A percentile compares a stretch with the other conserved stretches of the same genome.
phyloP scores from a whole-genome alignment of 805 yeast species.

The Yarrowia alimentaria region DNA sequence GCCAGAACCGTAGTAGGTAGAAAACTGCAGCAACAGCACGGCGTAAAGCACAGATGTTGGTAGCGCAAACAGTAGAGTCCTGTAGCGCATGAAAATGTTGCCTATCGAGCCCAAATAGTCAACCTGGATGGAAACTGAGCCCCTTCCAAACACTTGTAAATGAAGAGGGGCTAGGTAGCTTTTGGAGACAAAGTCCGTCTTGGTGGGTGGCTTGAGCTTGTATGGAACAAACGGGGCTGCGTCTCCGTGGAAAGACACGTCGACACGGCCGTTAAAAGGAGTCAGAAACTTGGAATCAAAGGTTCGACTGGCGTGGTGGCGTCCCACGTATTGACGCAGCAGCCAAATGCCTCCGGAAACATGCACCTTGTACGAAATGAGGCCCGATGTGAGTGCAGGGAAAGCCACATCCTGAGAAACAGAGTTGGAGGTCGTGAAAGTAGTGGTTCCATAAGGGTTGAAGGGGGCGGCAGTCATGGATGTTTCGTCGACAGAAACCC shows the following conservation, averaged over 20 bases:
- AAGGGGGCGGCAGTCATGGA: conserved; percentile 11
- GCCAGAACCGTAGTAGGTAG: conserved; percentile 42
- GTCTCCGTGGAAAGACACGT: conserved; percentile 60
- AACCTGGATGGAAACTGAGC: conserved; percentile 40
- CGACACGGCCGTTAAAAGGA: conserved; percentile 60
- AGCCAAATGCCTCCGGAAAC: neutral
- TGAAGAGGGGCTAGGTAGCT: conserved; percentile 31
- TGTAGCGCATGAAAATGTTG: conserved; percentile 65
- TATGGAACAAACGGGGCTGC: conserved; percentile 5
- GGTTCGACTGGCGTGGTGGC: conserved; percentile 44
- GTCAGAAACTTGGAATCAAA: conserved; percentile 77
- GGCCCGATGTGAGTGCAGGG: conserved; percentile 13
- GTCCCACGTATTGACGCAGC: conserved; percentile 6
- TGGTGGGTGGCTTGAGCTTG: conserved; percentile 23
- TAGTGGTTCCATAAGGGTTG: neutral
- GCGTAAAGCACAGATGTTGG: conserved; percentile 59
- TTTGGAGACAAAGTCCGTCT: conserved; percentile 1
- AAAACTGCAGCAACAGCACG: conserved; percentile 56
- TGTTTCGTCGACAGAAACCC: conserved; percentile 7
- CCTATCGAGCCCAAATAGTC: conserved; percentile 60
- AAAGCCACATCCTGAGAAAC: conserved; percentile 14
- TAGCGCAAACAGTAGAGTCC: conserved; percentile 67
- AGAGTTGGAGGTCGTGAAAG: neutral
- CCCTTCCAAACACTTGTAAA: conserved; percentile 36
- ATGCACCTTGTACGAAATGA: conserved; percentile 7